A percentile compares a stretch with the other conserved stretches of the same genome.
Evolutionary conservation across 2,329 filamentous ascomycete species (phyloP).

Genomic region (Pseudogymnoascus sp.): DNA sequence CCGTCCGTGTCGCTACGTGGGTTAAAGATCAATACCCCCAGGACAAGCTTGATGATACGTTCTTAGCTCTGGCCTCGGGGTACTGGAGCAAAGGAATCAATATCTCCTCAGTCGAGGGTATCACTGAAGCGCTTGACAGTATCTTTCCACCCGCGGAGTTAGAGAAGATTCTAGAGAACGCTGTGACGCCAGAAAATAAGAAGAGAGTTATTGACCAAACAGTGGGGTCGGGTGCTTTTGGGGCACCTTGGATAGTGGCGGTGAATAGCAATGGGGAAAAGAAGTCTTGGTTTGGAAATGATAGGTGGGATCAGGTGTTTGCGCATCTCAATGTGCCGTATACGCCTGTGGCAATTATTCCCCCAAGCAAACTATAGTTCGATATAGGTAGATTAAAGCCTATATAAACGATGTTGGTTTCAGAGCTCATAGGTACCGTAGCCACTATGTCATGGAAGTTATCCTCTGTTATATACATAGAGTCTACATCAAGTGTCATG

Average conservation of each 20-base stretch:
- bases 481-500: background rate
- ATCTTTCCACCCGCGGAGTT: conserved; percentile 14
- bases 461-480: background rate
- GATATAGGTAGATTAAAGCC: background rate
- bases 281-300: conserved; percentile 19
- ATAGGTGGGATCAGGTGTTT: conserved; percentile 20
- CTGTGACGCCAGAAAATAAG: conserved; percentile 17
- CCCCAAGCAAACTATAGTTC: background rate
- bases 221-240: conserved; percentile 15
- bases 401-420: background rate
- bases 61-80: conserved; percentile 14
- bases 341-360: conserved; percentile 13
- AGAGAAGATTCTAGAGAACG: conserved; percentile 14
- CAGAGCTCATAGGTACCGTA: background rate
- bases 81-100: conserved; percentile 18
- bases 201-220: conserved; percentile 16
- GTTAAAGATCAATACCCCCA: conserved; percentile 14
- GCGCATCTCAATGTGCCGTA: conserved; percentile 16
- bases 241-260: conserved; percentile 18
- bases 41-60: conserved; percentile 14
- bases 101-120: conserved; percentile 14
- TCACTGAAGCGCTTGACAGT: conserved; percentile 12
- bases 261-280: conserved; percentile 13
- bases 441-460: background rate
- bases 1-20: conserved; percentile 16